phyloP scores from a whole-genome alignment of 2,329 filamentous ascomycete genomes.

The Pestalotiopsis sp. region DNA sequence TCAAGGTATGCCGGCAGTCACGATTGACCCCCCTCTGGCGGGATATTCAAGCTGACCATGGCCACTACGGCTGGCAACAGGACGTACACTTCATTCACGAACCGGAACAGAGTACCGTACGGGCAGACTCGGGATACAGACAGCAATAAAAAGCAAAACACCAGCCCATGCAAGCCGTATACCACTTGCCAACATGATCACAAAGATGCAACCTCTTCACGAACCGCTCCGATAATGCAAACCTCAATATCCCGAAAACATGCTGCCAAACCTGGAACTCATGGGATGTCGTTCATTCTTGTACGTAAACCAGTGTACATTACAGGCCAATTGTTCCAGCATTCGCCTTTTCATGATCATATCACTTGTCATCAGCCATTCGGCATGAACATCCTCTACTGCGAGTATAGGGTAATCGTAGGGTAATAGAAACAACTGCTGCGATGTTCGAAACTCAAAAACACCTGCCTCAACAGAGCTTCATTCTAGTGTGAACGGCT shows the following conservation, averaged over 20 bases:
- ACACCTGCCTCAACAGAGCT: conserved; percentile 2
- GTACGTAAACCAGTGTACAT: not conserved
- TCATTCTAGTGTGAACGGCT: not conserved
- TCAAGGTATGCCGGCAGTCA: not conserved
- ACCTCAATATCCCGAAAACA: not conserved
- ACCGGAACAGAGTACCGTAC: not conserved
- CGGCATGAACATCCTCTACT: not conserved
- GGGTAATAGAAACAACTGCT: conserved; percentile 9
- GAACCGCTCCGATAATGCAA: not conserved
- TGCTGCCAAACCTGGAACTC: not conserved
- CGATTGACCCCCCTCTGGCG: not conserved
- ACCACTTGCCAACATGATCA: not conserved
- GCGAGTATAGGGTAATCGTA: conserved; percentile 16
- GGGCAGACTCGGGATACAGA: not conserved
- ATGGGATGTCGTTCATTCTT: not conserved
- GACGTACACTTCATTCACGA: not conserved
- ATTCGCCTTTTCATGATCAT: not conserved
- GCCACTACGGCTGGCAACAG: not conserved
- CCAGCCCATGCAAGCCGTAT: not conserved
- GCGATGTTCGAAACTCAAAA: not conserved
- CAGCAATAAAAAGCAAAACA: not conserved
- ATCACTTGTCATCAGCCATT: not conserved
- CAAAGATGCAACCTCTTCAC: not conserved
- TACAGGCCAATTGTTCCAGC: not conserved
- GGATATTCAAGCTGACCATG: not conserved